Percentiles rank a stretch among this genome's conserved stretches.
These are phyloP conservation scores for Coccomyxa sp. DNA, from an alignment of 139 green algal genomes.

Conservation along the genomic window DNA sequence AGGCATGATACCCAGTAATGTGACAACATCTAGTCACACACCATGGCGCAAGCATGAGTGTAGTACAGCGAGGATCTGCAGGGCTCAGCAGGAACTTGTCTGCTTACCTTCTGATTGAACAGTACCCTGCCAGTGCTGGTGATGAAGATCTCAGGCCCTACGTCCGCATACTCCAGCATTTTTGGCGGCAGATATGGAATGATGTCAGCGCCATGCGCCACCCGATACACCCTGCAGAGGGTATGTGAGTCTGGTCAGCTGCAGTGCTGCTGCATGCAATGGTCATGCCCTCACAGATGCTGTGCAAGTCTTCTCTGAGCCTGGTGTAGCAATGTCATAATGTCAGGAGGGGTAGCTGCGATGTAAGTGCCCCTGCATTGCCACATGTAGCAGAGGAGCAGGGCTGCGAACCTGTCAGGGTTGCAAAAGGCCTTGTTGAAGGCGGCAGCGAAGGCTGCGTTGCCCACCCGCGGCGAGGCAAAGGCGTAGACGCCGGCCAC, in stretches of 20 bases:
- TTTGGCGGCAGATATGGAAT: neutral
- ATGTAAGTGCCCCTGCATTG: neutral
- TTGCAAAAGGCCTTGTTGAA: neutral
- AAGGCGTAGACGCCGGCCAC: constrained; percentile 18
- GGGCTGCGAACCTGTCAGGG: neutral
- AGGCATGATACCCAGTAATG: no score
- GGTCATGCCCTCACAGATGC: neutral
- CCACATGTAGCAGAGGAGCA: neutral
- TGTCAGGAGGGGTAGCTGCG: neutral
- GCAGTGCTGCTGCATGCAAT: neutral
- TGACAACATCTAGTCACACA: neutral
- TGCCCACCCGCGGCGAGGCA: constrained; percentile 14
- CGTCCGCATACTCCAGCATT: constrained; percentile 13
- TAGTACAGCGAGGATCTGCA: neutral
- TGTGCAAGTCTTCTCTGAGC: neutral
- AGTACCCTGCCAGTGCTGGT: constrained; percentile 10
- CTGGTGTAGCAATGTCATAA: neutral
- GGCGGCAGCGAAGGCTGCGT: constrained; percentile 6
- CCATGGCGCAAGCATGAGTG: neutral
- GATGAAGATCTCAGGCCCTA: constrained; percentile 12
- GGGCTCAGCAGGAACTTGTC: neutral
- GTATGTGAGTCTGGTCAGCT: neutral
- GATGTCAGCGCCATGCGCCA: constrained; percentile 20
- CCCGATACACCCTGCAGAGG: neutral
- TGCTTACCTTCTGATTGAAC: neutral